These are phyloP conservation scores for Cytospora paraplurivora DNA, from an alignment of 2,329 filamentous ascomycete genomes.

Conservation along the genomic window DNA sequence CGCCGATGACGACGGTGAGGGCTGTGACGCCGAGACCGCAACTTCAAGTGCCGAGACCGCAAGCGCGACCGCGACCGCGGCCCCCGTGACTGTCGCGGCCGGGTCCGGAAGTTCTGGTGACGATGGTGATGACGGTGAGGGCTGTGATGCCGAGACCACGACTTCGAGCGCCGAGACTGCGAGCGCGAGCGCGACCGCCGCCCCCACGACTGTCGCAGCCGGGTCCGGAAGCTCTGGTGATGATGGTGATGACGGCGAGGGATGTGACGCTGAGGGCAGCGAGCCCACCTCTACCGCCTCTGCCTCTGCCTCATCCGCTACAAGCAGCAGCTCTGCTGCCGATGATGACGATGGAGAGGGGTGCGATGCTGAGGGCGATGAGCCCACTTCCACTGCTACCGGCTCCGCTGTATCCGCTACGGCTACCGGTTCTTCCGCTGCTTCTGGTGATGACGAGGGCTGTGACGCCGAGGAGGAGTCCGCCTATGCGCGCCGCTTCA, in stretches of 20 bases:
- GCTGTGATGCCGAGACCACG: constrained; percentile 16
- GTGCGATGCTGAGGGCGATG: not conserved
- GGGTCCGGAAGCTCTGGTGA: not conserved
- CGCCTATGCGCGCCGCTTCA: constrained; percentile 7
- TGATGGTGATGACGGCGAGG: constrained; percentile 10
- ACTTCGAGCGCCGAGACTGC: too few species aligned
- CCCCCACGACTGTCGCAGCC: not conserved
- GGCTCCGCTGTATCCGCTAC: not conserved
- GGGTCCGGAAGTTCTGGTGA: not conserved
- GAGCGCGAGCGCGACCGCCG: not conserved
- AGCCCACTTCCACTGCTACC: not conserved
- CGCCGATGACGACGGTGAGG: constrained; percentile 3
- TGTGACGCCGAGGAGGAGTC: constrained; percentile 25
- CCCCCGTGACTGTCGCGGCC: not conserved
- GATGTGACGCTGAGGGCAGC: not conserved
- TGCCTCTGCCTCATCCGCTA: not conserved
- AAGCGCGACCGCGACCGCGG: not conserved
- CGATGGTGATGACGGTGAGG: constrained; percentile 11
- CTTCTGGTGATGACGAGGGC: constrained; percentile 15
- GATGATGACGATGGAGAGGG: not conserved
- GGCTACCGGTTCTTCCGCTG: not conserved
- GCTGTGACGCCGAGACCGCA: constrained; percentile 15
- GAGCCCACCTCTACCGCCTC: not conserved
- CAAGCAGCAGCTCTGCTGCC: not conserved
- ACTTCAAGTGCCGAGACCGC: too few species aligned